Conservation (phyloP, 768 basidiomycete species). For the Mycena crocata region DNA sequence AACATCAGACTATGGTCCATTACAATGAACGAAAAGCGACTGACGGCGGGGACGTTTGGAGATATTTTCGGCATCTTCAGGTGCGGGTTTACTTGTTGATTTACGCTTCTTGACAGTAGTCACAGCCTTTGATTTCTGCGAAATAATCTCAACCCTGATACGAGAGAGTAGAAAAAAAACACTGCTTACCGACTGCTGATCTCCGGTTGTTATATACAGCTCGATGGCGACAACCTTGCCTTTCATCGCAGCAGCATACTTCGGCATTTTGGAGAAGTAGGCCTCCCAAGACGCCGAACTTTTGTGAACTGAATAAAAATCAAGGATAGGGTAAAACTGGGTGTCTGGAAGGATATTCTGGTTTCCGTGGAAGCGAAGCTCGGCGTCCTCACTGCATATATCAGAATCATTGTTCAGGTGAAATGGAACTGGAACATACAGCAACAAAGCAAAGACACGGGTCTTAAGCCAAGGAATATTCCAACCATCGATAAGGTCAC, state of each 20-base stretch:
- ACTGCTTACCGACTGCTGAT: neutral
- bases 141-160: neutral
- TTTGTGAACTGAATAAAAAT: slow-evolving; percentile 12
- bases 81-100: neutral
- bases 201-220: slow-evolving; percentile 6
- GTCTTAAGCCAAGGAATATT: slow-evolving; percentile 12
- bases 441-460: neutral
- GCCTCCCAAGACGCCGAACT: neutral
- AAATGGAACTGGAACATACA: neutral
- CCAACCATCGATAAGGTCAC: slow-evolving; percentile 5
- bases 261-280: slow-evolving; percentile 10
- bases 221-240: slow-evolving; percentile 1
- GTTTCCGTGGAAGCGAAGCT: slow-evolving; percentile 11
- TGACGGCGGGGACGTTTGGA: slow-evolving; percentile 9
- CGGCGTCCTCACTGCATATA: neutral
- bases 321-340: neutral
- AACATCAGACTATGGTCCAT: neutral
- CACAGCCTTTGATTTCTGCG: neutral
- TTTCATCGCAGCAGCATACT: slow-evolving; percentile 16
- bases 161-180: neutral
- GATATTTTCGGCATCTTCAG: neutral
- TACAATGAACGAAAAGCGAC: neutral
- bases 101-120: too few species aligned
- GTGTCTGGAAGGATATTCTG: slow-evolving; percentile 14
- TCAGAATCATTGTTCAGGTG: neutral